These are phyloP conservation scores for Zygoascus hellenicus DNA, from an alignment of 1,139 yeast species.

Conservation along the genomic window DNA sequence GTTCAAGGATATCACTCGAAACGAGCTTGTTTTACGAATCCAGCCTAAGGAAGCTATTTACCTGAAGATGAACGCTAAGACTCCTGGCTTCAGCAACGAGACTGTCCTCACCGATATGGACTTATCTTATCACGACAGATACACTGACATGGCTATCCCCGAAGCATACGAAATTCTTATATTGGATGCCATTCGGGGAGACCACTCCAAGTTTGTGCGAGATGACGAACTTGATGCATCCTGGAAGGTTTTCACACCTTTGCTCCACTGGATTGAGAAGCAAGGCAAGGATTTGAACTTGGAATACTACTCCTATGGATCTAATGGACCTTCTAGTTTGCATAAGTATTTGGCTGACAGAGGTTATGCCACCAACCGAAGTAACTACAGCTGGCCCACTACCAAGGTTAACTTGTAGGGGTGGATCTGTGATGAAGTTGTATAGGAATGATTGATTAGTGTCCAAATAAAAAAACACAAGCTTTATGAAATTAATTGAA, in stretches of 20 bases:
- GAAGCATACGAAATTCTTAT: conserved; percentile 96
- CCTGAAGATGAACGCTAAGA: conserved; percentile 84
- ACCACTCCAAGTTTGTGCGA: conserved; percentile 95
- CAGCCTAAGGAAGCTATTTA: conserved; percentile 96
- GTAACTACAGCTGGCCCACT: conserved; percentile 28
- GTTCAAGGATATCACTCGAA: conserved; percentile 75
- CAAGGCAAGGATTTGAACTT: conserved; percentile 34
- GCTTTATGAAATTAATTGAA: too few relatives aligned
- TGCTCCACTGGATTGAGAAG: conserved; percentile 67
- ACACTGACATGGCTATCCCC: conserved; percentile 76
- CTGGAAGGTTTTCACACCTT: conserved; percentile 91
- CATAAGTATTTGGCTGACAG: conserved; percentile 56
- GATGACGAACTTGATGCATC: conserved; percentile 94
- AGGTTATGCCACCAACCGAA: conserved; percentile 55
- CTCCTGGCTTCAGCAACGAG: conserved; percentile 74
- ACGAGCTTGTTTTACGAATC: conserved; percentile 86
- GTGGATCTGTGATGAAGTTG: too few relatives aligned
- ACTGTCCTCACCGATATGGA: conserved; percentile 86
- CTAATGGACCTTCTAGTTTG: conserved; percentile 77
- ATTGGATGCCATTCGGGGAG: conserved; percentile 84
- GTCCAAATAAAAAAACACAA: too few relatives aligned
- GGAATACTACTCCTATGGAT: conserved; percentile 83
- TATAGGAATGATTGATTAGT: too few relatives aligned
- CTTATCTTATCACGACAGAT: conserved; percentile 76
- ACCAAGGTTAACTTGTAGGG: conserved; percentile 27